Conservation (phyloP, 495 filamentous ascomycete species). For the Podospora didyma region DNA sequence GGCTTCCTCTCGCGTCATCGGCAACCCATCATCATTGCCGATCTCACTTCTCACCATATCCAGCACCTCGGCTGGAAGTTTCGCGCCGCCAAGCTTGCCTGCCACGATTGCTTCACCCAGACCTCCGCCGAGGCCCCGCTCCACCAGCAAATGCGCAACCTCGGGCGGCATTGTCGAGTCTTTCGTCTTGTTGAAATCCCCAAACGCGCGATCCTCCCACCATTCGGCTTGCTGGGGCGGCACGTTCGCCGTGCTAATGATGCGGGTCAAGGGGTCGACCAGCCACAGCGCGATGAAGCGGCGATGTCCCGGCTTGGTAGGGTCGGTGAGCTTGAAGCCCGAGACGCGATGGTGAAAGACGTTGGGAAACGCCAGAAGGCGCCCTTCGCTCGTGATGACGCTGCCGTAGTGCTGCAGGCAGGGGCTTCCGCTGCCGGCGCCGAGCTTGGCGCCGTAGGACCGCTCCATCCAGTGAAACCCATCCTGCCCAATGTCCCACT, state of each 20-base stretch:
- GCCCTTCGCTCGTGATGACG: conserved; percentile 30
- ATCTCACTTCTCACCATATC: conserved; percentile 32
- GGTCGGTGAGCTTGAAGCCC: conserved; percentile 45
- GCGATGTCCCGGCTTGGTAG: conserved; percentile 48
- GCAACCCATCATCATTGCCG: conserved; percentile 5
- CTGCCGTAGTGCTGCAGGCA: conserved; percentile 31
- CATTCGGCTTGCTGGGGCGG: conserved; percentile 48
- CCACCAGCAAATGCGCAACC: conserved; percentile 29
- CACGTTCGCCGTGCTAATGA: conserved; percentile 54
- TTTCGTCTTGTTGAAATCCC: neutral
- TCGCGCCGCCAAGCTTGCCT: conserved; percentile 11
- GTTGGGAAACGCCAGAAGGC: conserved; percentile 40
- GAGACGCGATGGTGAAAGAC: conserved; percentile 50
- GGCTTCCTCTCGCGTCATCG: conserved; percentile 44
- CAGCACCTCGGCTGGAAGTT: conserved; percentile 38
- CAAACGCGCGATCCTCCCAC: conserved; percentile 33
- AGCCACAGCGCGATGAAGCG: conserved; percentile 56
- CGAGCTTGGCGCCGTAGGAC: conserved; percentile 22
- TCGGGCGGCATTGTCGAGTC: conserved; percentile 17
- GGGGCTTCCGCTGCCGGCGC: neutral
- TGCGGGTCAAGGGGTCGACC: conserved; percentile 47
- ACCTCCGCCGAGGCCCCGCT: conserved; percentile 19
- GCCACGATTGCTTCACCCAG: conserved; percentile 3
- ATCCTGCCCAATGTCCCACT: conserved; percentile 9
- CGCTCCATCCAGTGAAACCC: conserved; percentile 20